Base-by-base conservation (phyloP, 345 rosid species). In the Excoecaria cochinchinensis region DNA sequence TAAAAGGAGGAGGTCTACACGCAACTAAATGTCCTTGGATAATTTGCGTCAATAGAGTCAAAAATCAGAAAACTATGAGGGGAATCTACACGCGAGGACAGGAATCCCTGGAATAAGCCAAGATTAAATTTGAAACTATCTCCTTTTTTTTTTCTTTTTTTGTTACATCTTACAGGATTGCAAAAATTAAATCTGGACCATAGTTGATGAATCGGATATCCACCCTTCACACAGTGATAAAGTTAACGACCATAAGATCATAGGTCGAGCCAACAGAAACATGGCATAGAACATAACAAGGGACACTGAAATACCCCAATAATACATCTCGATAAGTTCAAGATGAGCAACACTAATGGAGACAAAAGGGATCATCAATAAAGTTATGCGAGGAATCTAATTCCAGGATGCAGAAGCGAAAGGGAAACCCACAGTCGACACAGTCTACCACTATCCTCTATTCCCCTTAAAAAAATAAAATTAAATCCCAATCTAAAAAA, bases 361-460 rank as follows among this genome's bases (percentile, higher is more conserved):
- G 61, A 66, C 74, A 78, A 74, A 74, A 75, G 60, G 24, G 42
- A 55, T 16, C 75, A 56, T 46, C 25, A 65, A 59, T 12, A 72
- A 46, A n/a, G 6, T 69, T 46, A 66, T 58, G 61, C 24, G 70
- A 74, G 10, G 65, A 66, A 72, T 59, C 58, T 25, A 36, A 78
- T 70, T 77, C 57, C 74, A 74, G 38, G 67, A 75, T 79, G 76
- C 70, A 65, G 39, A 69, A 42, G 51, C 40, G 52, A 76, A 80
- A 80, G 61, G 62, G 73, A 80, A 68, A 75, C 40, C 51, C 17
- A 19, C 60, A 56, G 24, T 22, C 21, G 6, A 48, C 51, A 50
- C 63, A 38, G 48, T 55, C 62, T 65, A 65, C 22, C 69, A 8
- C 5, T 4, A 48, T 71, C 9, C 52, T 72, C n/a, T 63, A 31